These are phyloP conservation scores for Fraxinus excelsior DNA, from an alignment of 257 asterid genomes.

Conservation along the genomic window DNA sequence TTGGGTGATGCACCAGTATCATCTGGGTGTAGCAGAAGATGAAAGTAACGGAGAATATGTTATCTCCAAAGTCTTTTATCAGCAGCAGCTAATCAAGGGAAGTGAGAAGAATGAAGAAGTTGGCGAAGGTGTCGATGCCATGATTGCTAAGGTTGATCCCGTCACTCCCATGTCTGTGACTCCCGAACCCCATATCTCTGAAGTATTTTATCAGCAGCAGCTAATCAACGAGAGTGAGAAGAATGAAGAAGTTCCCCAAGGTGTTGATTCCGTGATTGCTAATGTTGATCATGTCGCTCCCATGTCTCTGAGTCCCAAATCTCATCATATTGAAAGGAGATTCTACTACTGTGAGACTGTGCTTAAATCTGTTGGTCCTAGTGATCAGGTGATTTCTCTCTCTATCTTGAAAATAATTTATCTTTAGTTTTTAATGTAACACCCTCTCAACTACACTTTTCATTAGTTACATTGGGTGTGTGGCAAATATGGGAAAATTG, in stretches of 20 bases:
- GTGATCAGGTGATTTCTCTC: constrained; percentile 30
- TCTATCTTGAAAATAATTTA: neutral
- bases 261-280: constrained; percentile 20
- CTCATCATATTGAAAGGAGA: constrained; percentile 53
- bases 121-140: constrained; percentile 35
- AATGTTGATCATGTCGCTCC: constrained; percentile 84
- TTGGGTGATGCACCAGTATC: constrained; percentile 99
- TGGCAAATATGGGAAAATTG: too few relatives aligned
- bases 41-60: constrained; percentile 84
- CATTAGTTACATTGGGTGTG: too few relatives aligned
- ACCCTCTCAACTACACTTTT: too few relatives aligned
- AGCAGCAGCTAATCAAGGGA: constrained; percentile 69
- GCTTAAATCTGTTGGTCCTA: constrained; percentile 34
- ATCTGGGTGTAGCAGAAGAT: constrained; percentile 83
- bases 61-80: constrained; percentile 85
- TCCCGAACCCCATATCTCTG: constrained; percentile 61
- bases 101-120: constrained; percentile 57
- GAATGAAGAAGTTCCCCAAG: constrained; percentile 54
- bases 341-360: constrained; percentile 26
- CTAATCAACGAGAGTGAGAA: constrained; percentile 56
- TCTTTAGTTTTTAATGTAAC: neutral
- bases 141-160: constrained; percentile 59
- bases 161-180: constrained; percentile 72
- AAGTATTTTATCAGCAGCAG: constrained; percentile 86
- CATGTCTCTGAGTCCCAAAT: constrained; percentile 67